phyloP scores from a whole-genome alignment of 1,139 yeast species.

The Yamadazyma triangularis region DNA sequence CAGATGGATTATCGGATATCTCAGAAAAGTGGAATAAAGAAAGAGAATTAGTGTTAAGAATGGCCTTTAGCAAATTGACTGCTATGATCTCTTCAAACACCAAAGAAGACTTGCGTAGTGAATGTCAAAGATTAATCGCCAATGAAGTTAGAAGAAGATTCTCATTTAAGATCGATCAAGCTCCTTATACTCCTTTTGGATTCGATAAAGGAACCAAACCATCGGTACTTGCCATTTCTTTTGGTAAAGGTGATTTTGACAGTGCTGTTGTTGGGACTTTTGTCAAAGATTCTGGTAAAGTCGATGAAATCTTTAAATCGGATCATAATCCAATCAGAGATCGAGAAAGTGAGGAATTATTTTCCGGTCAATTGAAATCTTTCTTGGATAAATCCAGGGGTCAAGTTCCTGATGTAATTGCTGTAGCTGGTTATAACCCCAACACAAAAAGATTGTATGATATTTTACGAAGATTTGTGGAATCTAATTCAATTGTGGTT shows the following conservation, averaged over 20 bases:
- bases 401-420: constrained; percentile 78
- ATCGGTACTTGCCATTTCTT: constrained; percentile 73
- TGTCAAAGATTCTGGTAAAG: constrained; percentile 75
- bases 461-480: constrained; percentile 54
- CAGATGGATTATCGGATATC: constrained; percentile 80
- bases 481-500: constrained; percentile 51
- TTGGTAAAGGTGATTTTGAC: constrained; percentile 80
- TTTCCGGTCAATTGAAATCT: constrained; percentile 48
- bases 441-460: constrained; percentile 60
- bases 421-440: constrained; percentile 83
- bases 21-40: constrained; percentile 80
- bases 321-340: constrained; percentile 69
- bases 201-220: constrained; percentile 80
- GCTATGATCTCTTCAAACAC: constrained; percentile 70
- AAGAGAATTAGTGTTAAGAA: constrained; percentile 61
- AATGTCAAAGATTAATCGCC: constrained; percentile 69
- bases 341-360: constrained; percentile 46
- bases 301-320: constrained; percentile 72
- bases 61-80: constrained; percentile 66
- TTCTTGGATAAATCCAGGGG: constrained; percentile 36
- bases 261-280: constrained; percentile 86
- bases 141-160: constrained; percentile 68
- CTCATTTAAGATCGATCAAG: constrained; percentile 76
- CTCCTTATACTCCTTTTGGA: constrained; percentile 82
- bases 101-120: constrained; percentile 77